phyloP scores from a whole-genome alignment of 108 stramenopile species.

The Cyclotella atomus region DNA sequence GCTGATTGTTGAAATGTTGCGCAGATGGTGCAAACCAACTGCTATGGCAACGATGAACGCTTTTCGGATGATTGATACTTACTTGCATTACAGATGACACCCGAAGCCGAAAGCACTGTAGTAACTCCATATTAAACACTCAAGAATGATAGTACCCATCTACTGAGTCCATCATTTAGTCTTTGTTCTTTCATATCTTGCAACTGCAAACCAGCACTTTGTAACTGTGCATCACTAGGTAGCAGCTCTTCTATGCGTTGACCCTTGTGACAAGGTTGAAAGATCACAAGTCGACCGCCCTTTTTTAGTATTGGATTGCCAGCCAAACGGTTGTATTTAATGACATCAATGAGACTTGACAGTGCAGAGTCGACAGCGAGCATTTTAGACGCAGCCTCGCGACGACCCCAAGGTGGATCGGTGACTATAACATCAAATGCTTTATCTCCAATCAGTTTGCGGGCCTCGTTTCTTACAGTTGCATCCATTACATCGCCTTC shows the following conservation, averaged over 20 bases:
- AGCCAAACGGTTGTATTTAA: slow-evolving; percentile 51
- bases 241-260: slow-evolving; percentile 46
- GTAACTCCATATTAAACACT: slow-evolving; percentile 22
- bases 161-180: slow-evolving; percentile 69
- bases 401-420: slow-evolving; percentile 83
- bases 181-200: slow-evolving; percentile 58
- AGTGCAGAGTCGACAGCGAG: slow-evolving; percentile 51
- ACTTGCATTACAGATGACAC: background rate
- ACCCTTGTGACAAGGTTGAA: slow-evolving; percentile 62
- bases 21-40: background rate
- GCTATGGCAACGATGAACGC: background rate
- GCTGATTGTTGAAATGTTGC: background rate
- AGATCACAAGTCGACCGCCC: slow-evolving; percentile 70
- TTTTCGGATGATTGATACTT: slow-evolving; percentile 1
- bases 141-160: slow-evolving; percentile 72
- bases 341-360: slow-evolving; percentile 58
- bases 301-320: slow-evolving; percentile 56
- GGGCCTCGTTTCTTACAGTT: slow-evolving; percentile 55
- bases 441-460: slow-evolving; percentile 34
- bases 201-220: slow-evolving; percentile 58
- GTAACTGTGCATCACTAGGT: slow-evolving; percentile 39
- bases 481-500: slow-evolving; percentile 55
- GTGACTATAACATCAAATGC: slow-evolving; percentile 79
- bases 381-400: slow-evolving; percentile 41
- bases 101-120: background rate